Base-by-base conservation (phyloP, 148 eudicot species). In the Cornus suecica region DNA sequence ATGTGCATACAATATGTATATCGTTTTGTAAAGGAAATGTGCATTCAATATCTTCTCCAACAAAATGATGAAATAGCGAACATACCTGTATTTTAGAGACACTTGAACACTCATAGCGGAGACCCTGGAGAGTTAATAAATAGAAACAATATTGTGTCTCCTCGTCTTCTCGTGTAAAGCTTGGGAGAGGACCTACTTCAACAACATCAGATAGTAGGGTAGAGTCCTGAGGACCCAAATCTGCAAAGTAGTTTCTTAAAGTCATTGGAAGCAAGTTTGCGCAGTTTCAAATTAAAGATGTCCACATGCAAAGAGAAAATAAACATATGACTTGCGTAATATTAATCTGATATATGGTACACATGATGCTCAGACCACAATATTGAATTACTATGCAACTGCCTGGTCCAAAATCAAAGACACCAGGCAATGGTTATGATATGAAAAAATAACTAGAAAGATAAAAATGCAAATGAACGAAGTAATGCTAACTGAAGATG, bases 221-320 rank as follows among this genome's bases (percentile, higher is more conserved):
- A 65, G 98, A 90, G 77, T 94, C 98, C 80, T 86, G 94, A 54
- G 98, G 98, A 72, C 98, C 90, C 83, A 92, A 78, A 89, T 94
- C 98, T 94, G 92, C 82, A 81, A 73, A 66, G 74, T 27, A 31
- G 10, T 6, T 29, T n/a, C 32, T 27, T 54, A 27, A 68, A 18
- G 5, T 65, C 31, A 65, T 70, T 67, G 64, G 66, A 70, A 65
- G 26, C 8, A 68, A 29, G n/a, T 54, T 27, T 30, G n/a, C 5
- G 24, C 62, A 54, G 20, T 54, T 54, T 54, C 15, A 20, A 54
- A 15, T 16, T 54, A 16, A 54, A 15, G 1, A 3, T 54, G 61
- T 54, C 54, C 15, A 48, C 54, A 14, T 11, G 54, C 54, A 48
- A 48, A 48, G 54, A 48, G 54, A 18, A 45, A 45, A 48, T 48